Conservation (phyloP, 768 basidiomycete genomes). For the Neoboletus subvelutipes region DNA sequence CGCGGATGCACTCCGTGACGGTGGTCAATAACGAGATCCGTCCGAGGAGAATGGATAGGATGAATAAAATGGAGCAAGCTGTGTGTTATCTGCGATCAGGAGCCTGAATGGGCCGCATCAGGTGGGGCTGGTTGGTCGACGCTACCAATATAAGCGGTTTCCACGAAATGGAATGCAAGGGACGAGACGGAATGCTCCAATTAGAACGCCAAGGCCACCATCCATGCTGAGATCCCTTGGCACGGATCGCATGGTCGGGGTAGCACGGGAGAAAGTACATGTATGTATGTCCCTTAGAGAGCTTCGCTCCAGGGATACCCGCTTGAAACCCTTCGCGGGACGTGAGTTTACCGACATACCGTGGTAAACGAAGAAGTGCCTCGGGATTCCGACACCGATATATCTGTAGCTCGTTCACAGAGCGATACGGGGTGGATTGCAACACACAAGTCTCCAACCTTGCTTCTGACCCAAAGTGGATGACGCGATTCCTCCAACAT, state of each 20-base stretch:
- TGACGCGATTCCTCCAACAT: too few species aligned
- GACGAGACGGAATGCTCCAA: not conserved
- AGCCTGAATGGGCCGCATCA: too few species aligned
- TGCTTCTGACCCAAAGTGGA: not conserved
- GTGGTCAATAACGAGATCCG: not conserved
- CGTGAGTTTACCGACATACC: not conserved
- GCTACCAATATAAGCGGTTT: not conserved
- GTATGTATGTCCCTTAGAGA: too few species aligned
- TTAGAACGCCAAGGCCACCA: not conserved
- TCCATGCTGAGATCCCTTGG: not conserved
- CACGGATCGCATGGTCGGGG: slow-evolving; percentile 1
- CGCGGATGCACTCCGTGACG: not conserved
- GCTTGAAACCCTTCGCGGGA: slow-evolving; percentile 13
- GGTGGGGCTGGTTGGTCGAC: too few species aligned
- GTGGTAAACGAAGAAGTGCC: not conserved
- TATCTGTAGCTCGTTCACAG: not conserved
- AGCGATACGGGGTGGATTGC: too few species aligned
- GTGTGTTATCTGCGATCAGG: not conserved
- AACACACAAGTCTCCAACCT: not conserved
- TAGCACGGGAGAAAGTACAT: not conserved
- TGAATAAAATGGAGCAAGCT: not conserved
- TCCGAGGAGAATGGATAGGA: not conserved
- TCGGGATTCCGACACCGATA: not conserved
- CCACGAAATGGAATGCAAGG: not conserved
- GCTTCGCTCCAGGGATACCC: not conserved